These are phyloP conservation scores for Xanthoconium purpureum DNA, from an alignment of 768 basidiomycete genomes.

Conservation along the genomic window DNA sequence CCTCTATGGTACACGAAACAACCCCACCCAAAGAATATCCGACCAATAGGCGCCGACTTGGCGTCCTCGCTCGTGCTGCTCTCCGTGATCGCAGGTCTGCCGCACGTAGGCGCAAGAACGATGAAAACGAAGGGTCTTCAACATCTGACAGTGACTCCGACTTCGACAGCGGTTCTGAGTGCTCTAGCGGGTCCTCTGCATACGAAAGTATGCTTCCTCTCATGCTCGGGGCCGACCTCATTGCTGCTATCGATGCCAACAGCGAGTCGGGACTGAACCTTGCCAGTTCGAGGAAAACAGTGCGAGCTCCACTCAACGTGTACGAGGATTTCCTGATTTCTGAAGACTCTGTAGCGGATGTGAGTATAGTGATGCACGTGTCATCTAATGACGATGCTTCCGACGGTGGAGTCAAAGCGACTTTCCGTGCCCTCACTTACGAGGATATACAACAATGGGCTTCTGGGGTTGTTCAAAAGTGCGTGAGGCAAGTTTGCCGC, in stretches of 20 bases:
- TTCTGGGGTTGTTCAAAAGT: slow-evolving; percentile 26
- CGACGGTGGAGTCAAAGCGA: slow-evolving; percentile 7
- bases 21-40: background rate
- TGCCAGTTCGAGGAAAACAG: background rate
- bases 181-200: slow-evolving; percentile 20
- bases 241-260: slow-evolving; percentile 27
- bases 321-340: slow-evolving; percentile 12
- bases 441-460: slow-evolving; percentile 29
- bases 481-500: slow-evolving; percentile 14
- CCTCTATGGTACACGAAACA: background rate
- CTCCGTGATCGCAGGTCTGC: slow-evolving; percentile 18
- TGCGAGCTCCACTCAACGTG: background rate
- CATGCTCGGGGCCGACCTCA: slow-evolving; percentile 27
- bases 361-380: slow-evolving; percentile 22
- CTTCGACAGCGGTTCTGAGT: slow-evolving; percentile 17
- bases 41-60: slow-evolving; percentile 6
- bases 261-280: slow-evolving; percentile 24
- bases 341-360: slow-evolving; percentile 16
- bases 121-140: slow-evolving; percentile 2
- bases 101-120: background rate
- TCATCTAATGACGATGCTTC: slow-evolving; percentile 13
- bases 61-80: slow-evolving; percentile 21
- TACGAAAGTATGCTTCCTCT: slow-evolving; percentile 22
- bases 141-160: slow-evolving; percentile 18
- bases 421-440: slow-evolving; percentile 14